Base-by-base conservation (phyloP, 2,329 filamentous ascomycete species). In the Fusarium hostae region DNA sequence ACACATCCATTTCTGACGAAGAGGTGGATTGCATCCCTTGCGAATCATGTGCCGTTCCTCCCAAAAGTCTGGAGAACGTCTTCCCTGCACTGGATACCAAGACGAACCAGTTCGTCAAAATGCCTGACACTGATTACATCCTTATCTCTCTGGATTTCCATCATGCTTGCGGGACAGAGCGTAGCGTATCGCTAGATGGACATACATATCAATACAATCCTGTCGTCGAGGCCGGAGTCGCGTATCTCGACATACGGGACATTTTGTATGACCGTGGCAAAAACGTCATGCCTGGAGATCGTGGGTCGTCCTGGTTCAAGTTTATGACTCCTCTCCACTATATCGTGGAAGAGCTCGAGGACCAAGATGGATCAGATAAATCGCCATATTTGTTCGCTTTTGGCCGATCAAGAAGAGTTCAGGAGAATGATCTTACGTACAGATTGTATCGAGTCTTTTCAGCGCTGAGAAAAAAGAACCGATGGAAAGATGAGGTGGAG, bases 231-330 rank as follows among this genome's bases (percentile, higher is more conserved):
- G 56, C 50, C 9, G 67, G 67, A 1, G 26, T 71, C 9, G 45
- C 62, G 11, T 61, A 55, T 22, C 50, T 73, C 3, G 71, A 71
- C 35, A 71, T 73, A 62, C 57, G 71, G 30, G 35, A 64, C 8
- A 51, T 67, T 3, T 6, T 73, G 12, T 28, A 41, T 22, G 44
- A 30, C 11, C 47, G 44, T 10, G 59, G 59, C 0, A 28, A 50
- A 2, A 39, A n/a, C 4, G 32, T 37, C 0, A 58, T 41, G 10
- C 71, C 68, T 0, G 65, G 66, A 34, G 68, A 70, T 12, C 54
- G 71, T 34, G 71, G 68, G 1, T 66, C 62, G 3, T 69, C 61
- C 12, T 73, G 71, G 71, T 73, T 71, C 43, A 54, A 40, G n/a
- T 44, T 61, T 16, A 74, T 74, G 66, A 55, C 52, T 3, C 55